Evolutionary conservation across 2,329 filamentous ascomycete genomes (phyloP), one percentile per base, ranked within the genome.

Genomic region (Passalora sequoiae): DNA sequence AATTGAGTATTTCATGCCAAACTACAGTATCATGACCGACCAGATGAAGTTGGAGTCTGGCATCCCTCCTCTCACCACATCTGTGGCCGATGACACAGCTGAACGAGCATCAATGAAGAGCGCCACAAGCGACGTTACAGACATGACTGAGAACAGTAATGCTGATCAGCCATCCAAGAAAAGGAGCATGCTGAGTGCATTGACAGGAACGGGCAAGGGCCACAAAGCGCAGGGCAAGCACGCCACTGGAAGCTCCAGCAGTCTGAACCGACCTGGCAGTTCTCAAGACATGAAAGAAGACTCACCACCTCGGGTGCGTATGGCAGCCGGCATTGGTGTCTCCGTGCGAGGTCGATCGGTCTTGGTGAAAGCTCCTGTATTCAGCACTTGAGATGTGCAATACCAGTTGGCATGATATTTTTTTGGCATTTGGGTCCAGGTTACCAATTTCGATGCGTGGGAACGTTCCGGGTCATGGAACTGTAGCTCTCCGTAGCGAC

Each of bases 1-100:
- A 31, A 84, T 98, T 48, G 80, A 84, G 50, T 96, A 95, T 62
- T 89, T 89, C 40, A 69, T 83, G 44, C 91, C 92, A 0, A 86
- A 86, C 31, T 78, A 84, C 32, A 65, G 74, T 30, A 73, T 97
- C 44, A 74, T 83, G 48, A 71, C 80, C 2, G 77, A 83, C 4
- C 74, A 86, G 50, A 96, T 97, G 89, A 94, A 94, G 59, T 69
- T 88, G 3, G 92, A 97, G 63, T 69, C 70, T 4, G 69, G 70
- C 19, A 72, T 75, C 21, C 71, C 72, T 5, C 60, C 69, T 4
- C 60, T 75, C 20, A 64, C 60, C n/a, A 64, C 59, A 6, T 70
- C 69, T 3, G 66, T 72, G 17, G 53, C 63, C 9, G 57, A 64
- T 9, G 68, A 70, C 20, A 64, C 66, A 21, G 64, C 64, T 7